These are phyloP conservation scores for Pyrenochaeta sp. DNA, from an alignment of 2,329 filamentous ascomycete species.

Conservation along the genomic window DNA sequence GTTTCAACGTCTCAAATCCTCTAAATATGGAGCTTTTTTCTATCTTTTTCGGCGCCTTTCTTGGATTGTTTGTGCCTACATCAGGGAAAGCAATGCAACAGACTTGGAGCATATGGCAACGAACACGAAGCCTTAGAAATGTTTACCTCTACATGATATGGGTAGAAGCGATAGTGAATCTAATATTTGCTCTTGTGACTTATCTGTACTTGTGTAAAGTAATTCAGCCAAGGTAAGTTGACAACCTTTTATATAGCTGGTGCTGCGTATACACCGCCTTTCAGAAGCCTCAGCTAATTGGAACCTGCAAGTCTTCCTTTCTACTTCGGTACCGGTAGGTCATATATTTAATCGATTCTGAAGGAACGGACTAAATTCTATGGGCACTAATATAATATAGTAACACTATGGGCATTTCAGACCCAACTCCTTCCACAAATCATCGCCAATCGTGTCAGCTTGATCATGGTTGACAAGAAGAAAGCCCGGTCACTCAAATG, in stretches of 20 bases:
- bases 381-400: not conserved
- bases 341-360: not conserved
- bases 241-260: not conserved
- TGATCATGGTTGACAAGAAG: conserved; percentile 51
- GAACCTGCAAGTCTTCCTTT: conserved; percentile 12
- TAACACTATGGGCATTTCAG: conserved; percentile 55
- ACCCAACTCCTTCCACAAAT: conserved; percentile 60
- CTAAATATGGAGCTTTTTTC: conserved; percentile 6
- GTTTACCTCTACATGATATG: conserved; percentile 57
- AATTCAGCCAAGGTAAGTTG: conserved; percentile 42
- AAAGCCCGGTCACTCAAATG: conserved; percentile 53
- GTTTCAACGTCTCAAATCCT: not conserved
- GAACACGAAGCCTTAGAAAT: conserved; percentile 42
- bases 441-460: conserved; percentile 59
- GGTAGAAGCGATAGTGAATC: conserved; percentile 54
- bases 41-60: conserved; percentile 9
- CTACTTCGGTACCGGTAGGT: conserved; percentile 14
- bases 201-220: conserved; percentile 53
- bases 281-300: not conserved
- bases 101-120: conserved; percentile 12
- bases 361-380: not conserved
- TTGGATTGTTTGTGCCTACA: conserved; percentile 10
- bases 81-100: conserved; percentile 7
- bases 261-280: not conserved
- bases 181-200: conserved; percentile 50